Base-by-base conservation (phyloP, 106 monocot species). In the Gastrodia elata region DNA sequence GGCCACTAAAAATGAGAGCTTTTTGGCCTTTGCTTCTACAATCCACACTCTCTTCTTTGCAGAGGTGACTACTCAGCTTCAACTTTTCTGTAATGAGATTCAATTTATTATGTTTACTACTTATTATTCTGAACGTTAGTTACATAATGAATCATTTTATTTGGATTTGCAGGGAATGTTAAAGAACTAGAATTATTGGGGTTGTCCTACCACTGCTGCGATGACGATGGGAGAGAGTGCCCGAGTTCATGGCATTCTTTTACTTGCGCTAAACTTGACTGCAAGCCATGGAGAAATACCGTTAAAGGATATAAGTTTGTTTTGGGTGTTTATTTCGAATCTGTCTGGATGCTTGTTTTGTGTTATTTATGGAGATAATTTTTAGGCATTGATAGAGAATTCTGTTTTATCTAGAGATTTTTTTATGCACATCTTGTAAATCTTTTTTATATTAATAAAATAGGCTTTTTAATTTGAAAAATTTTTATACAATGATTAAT, bases 191-290 rank as follows among this genome's bases (percentile, higher is more conserved):
- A 61, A 11, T 32, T 61, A 10, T 3, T 61, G 11, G 61, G 61
- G 9, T 61, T 61, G 61, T 28, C 30, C 10, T 61, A 30, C 61
- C 61, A 30, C 61, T 61, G 61, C 61, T 61, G 61, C 13, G 61
- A 61, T 10, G 32, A n/a, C 8, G 30, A 10, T 3, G 13, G n/a
- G 28, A 5, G 30, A 26, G 28, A 32, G 61, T 32, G 61, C 61
- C 0, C 25, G 57, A 61, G 30, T 11, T 61, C 30, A 10, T 32
- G 61, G 61, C 28, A n/a, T 32, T 30, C 61, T 26, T n/a, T n/a
- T n/a, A 61, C 61, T 32, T 61, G 61, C 61, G 11, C 61, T 10
- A 61, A 61, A 32, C 61, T 61, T 26, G 61, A 61, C 3, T 61
- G 61, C 61, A 61, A 32, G 32, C 61, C 61, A 13, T 61, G 61